Percentiles rank a stretch among this genome's conserved stretches.
These are phyloP conservation scores for Neonectria sp. DNA, from an alignment of 2,329 filamentous ascomycete species.

Conservation along the genomic window DNA sequence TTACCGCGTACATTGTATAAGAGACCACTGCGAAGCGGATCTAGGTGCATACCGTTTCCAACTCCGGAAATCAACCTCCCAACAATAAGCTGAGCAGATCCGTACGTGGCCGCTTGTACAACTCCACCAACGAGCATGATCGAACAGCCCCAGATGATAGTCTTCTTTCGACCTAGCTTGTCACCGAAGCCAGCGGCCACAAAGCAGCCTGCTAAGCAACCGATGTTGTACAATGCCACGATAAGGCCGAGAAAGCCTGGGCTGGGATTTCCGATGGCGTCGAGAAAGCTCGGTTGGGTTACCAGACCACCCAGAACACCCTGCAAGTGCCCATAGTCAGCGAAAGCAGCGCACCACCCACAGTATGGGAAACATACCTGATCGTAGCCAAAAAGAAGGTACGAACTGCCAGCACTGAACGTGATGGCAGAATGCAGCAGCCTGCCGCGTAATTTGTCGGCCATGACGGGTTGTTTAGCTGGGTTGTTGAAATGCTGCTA, in stretches of 20 bases:
- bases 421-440: constrained; percentile 19
- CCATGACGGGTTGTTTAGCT: not conserved
- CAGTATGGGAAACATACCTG: constrained; percentile 6
- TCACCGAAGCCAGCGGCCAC: constrained; percentile 19
- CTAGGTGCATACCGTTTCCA: not conserved
- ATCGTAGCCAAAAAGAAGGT: constrained; percentile 29
- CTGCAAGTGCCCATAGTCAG: not conserved
- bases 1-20: no score
- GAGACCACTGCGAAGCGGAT: not conserved
- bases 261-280: constrained; percentile 24
- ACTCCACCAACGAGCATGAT: constrained; percentile 28
- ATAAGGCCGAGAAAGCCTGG: constrained; percentile 29
- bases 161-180: constrained; percentile 19
- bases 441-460: constrained; percentile 16
- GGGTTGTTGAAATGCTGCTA: not conserved
- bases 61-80: constrained; percentile 2
- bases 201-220: constrained; percentile 23
- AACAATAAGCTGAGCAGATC: constrained; percentile 3
- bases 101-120: constrained; percentile 5
- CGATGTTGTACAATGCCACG: constrained; percentile 31
- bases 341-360: no score
- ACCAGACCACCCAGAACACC: constrained; percentile 29
- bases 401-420: constrained; percentile 26
- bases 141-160: constrained; percentile 28
- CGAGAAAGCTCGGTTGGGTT: constrained; percentile 27